These are phyloP conservation scores for Aspergillus aculeatinus DNA, from an alignment of 2,329 filamentous ascomycete species.

Conservation along the genomic window DNA sequence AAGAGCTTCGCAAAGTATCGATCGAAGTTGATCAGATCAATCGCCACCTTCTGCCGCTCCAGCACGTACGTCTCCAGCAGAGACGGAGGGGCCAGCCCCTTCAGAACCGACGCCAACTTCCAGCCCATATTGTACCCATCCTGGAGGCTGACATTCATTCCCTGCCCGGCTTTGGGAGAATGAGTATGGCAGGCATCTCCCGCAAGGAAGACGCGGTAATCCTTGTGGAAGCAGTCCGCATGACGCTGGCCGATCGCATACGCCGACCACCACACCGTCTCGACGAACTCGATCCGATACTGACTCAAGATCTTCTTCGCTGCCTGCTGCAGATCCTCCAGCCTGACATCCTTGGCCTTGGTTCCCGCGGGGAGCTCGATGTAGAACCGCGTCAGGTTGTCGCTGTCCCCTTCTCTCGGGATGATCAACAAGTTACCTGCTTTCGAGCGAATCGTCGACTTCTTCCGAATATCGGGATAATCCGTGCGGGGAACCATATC, in stretches of 20 bases:
- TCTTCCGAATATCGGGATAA: constrained; percentile 54
- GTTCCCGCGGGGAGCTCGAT: constrained; percentile 57
- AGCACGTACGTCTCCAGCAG: constrained; percentile 55
- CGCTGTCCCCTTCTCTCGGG: constrained; percentile 54
- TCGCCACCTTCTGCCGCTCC: constrained; percentile 54
- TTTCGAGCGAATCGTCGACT: constrained; percentile 49
- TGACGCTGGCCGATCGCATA: constrained; percentile 71
- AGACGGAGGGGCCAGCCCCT: constrained; percentile 42
- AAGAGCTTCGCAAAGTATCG: constrained; percentile 56
- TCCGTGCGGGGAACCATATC: constrained; percentile 51
- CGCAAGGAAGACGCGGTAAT: constrained; percentile 65
- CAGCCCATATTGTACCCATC: constrained; percentile 62
- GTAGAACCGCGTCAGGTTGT: constrained; percentile 61
- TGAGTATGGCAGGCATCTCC: constrained; percentile 70
- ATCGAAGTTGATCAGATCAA: constrained; percentile 63
- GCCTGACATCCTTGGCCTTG: constrained; percentile 52
- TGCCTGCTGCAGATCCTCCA: constrained; percentile 54
- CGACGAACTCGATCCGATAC: constrained; percentile 54
- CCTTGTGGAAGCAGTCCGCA: constrained; percentile 66
- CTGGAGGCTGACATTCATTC: constrained; percentile 54
- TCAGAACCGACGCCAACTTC: constrained; percentile 56
- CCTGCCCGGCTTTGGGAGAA: constrained; percentile 70
- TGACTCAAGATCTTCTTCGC: constrained; percentile 56
- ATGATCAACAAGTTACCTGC: constrained; percentile 52
- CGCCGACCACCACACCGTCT: constrained; percentile 67